A percentile compares a stretch with the other conserved stretches of the same genome.
These are phyloP conservation scores for Pinus tabuliformis DNA, from an alignment of 75 land plant species.

Conservation along the genomic window DNA sequence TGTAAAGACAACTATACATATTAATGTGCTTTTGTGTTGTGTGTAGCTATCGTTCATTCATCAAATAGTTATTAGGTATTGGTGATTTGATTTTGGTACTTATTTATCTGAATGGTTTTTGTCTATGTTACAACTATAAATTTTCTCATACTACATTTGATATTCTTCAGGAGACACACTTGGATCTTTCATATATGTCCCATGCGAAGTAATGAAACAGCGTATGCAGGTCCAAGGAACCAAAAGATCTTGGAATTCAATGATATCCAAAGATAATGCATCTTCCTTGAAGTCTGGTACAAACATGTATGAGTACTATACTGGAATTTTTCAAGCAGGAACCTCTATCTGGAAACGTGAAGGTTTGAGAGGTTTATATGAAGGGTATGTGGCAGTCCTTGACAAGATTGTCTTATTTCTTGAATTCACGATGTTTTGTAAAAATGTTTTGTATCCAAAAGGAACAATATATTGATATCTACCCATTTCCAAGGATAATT, in stretches of 20 bases:
- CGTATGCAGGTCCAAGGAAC: conserved; percentile 98
- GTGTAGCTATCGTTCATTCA: not conserved
- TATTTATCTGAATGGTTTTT: not conserved
- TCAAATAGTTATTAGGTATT: not conserved
- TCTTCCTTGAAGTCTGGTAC: conserved; percentile 20
- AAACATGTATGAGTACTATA: conserved; percentile 56
- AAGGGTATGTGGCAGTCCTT: conserved; percentile 54
- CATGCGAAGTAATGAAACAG: conserved; percentile 97
- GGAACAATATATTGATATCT: too few relatives aligned
- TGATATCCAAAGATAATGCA: conserved; percentile 17
- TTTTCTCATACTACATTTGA: not conserved
- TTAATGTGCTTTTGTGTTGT: not conserved
- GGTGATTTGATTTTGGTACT: not conserved
- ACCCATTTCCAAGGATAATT: not conserved
- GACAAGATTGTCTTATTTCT: not conserved
- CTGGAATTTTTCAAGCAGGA: conserved; percentile 89
- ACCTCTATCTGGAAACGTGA: conserved; percentile 63
- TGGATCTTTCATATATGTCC: conserved; percentile 94
- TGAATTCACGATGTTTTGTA: not conserved
- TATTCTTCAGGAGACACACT: conserved; percentile 80
- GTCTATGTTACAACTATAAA: not conserved
- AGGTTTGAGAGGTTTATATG: conserved; percentile 77
- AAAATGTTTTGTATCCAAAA: not conserved
- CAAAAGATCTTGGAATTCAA: conserved; percentile 50
- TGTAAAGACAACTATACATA: not conserved